Evolutionary conservation across 2,329 filamentous ascomycete species (phyloP).

Genomic region (Colletotrichum scovillei): DNA sequence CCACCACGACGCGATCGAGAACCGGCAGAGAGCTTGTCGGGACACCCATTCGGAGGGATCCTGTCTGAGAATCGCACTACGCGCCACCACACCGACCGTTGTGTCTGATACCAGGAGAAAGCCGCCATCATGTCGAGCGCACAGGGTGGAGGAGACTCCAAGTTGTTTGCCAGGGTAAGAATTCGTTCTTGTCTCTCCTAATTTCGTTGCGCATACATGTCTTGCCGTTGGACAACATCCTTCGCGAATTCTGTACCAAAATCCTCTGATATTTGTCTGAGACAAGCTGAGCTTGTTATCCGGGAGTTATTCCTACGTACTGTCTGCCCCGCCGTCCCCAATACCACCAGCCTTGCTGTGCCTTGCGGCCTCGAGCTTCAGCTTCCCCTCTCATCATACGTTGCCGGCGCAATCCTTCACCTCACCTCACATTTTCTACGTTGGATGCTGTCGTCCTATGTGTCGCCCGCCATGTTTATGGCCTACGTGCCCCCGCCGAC

Average conservation of each 20-base stretch:
- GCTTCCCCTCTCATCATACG: not conserved
- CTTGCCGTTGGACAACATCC: not conserved
- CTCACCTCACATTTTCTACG: not conserved
- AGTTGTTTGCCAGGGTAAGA: constrained; percentile 96
- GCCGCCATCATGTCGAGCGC: constrained; percentile 62
- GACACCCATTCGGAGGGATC: constrained; percentile 9
- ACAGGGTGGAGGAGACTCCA: constrained; percentile 89
- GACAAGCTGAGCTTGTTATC: constrained; percentile 1
- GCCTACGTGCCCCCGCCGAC: constrained; percentile 61
- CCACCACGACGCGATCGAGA: constrained; percentile 28
- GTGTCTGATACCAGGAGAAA: constrained; percentile 4
- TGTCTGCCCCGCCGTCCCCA: not conserved
- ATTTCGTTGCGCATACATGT: constrained; percentile 5
- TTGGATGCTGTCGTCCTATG: constrained; percentile 15
- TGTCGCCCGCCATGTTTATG: constrained; percentile 60
- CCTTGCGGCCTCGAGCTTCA: not conserved
- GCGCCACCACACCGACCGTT: constrained; percentile 4
- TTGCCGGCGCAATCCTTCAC: not conserved
- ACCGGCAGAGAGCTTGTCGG: constrained; percentile 15
- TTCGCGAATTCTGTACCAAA: not conserved
- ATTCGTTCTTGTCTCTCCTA: constrained; percentile 20
- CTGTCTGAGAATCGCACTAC: constrained; percentile 20
- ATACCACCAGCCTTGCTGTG: not conserved
- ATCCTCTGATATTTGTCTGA: constrained; percentile 6
- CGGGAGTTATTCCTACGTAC: not conserved